Conservation (phyloP, 148 eudicot species). For the Selenicereus undatus region DNA sequence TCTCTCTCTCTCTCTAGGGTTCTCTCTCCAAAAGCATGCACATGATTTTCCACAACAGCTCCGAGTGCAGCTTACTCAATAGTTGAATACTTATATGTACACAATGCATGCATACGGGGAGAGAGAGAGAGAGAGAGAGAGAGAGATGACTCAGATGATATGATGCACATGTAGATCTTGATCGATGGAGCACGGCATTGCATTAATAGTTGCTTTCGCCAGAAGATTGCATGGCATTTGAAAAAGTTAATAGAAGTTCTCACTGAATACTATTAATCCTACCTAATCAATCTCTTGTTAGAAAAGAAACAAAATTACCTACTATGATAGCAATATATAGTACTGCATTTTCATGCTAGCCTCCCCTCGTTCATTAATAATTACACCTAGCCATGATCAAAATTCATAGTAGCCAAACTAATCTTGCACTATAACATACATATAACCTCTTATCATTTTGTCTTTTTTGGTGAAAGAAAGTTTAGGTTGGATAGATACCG, state of each 20-base stretch:
- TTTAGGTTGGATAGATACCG: too few relatives aligned
- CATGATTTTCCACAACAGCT: constrained; percentile 6
- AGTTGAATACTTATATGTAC: background rate
- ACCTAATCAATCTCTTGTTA: constrained; percentile 34
- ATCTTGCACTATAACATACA: too few relatives aligned
- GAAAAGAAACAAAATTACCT: constrained; percentile 32
- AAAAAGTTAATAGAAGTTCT: background rate
- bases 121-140: background rate
- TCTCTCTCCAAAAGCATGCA: background rate
- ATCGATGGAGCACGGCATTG: constrained; percentile 5
- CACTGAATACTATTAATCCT: background rate
- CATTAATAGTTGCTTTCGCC: background rate
- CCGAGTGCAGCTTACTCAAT: background rate
- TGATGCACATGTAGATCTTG: constrained; percentile 2
- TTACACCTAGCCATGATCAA: background rate
- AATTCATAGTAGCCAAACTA: too few relatives aligned
- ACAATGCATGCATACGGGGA: background rate
- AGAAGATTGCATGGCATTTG: background rate
- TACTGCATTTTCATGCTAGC: constrained; percentile 4
- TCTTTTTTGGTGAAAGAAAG: too few relatives aligned
- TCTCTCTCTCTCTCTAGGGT: background rate
- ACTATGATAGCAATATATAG: constrained; percentile 1
- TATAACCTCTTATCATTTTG: too few relatives aligned
- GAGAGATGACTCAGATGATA: background rate
- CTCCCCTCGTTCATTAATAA: background rate